Percentiles rank a stretch among this genome's conserved stretches.
These are phyloP conservation scores for Casuarina cunninghamiana DNA, from an alignment of 306 rosid species.

Conservation along the genomic window DNA sequence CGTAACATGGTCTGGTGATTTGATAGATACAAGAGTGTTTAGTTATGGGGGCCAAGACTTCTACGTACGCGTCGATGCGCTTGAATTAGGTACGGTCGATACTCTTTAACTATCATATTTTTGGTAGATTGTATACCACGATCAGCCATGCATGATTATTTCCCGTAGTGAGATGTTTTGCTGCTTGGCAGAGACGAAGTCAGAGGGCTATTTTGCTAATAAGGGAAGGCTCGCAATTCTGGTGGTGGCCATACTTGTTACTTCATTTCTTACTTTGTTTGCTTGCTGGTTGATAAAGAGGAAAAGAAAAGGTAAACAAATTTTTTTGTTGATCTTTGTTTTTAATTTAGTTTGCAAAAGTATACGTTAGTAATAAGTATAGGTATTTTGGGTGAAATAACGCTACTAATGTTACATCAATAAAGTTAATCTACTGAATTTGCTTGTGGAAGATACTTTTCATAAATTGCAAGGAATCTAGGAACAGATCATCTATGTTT, in stretches of 20 bases:
- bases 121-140: background rate
- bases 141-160: background rate
- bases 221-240: background rate
- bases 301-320: background rate
- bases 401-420: background rate
- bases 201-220: background rate
- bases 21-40: background rate
- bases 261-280: background rate
- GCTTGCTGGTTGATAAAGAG: background rate
- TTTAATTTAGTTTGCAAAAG: background rate
- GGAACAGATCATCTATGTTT: background rate
- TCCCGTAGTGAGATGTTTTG: background rate
- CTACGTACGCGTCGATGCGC: background rate
- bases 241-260: background rate
- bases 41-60: constrained; percentile 1
- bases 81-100: background rate
- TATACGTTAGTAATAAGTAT: too few species aligned
- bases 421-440: background rate
- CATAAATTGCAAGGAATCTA: background rate
- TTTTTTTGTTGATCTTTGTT: background rate
- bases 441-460: background rate
- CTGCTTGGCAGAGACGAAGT: background rate
- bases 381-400: too few species aligned
- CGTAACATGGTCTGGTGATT: background rate
- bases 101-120: background rate